phyloP scores from a whole-genome alignment of 2,329 filamentous ascomycete genomes.

The Fusarium sp. region DNA sequence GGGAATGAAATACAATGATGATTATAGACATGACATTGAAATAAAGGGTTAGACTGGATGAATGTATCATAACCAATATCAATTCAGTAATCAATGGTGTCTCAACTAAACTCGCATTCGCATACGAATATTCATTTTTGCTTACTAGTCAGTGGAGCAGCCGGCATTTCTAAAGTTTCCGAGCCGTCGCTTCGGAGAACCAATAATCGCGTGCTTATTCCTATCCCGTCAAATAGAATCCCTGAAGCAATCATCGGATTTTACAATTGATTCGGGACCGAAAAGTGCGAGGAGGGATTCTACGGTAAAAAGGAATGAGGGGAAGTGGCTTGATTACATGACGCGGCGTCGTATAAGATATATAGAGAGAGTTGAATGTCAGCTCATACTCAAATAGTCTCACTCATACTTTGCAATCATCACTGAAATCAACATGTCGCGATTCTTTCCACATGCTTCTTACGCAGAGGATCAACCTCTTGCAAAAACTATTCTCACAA shows the following conservation, averaged over 20 bases:
- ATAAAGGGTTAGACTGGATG: background rate
- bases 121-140: conserved; percentile 1
- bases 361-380: background rate
- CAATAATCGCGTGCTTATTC: conserved; percentile 44
- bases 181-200: conserved; percentile 21
- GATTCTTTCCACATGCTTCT: conserved; percentile 65
- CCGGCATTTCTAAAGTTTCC: conserved; percentile 35
- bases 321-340: conserved; percentile 38
- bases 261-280: background rate
- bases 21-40: background rate
- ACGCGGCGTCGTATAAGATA: conserved; percentile 20
- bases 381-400: background rate
- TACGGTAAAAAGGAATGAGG: conserved; percentile 3
- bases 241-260: conserved; percentile 17
- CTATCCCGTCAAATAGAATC: background rate
- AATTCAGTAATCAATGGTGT: background rate
- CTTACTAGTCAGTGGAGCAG: conserved; percentile 24
- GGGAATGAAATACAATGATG: background rate
- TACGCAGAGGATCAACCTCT: conserved; percentile 74
- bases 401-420: background rate
- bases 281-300: conserved; percentile 20
- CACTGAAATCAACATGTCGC: conserved; percentile 59
- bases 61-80: background rate
- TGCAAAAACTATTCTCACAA: conserved; percentile 65
- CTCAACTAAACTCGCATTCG: conserved; percentile 24